Evolutionary conservation across 2,329 filamentous ascomycete genomes (phyloP).

Genomic region (Arthrobotrys conoides): DNA sequence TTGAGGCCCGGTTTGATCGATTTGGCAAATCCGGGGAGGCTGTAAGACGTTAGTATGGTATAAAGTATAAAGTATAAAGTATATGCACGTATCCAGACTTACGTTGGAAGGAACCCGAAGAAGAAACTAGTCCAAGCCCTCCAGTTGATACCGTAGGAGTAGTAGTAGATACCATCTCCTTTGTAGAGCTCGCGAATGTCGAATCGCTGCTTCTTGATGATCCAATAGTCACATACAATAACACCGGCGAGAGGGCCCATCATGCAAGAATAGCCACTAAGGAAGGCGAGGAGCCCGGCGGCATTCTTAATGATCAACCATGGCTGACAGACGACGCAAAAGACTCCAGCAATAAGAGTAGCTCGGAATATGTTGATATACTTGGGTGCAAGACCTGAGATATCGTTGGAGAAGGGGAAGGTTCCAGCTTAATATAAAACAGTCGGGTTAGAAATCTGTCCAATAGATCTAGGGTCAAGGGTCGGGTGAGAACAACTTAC

Average conservation of each 20-base stretch:
- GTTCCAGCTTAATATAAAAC: slow-evolving; percentile 71
- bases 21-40: slow-evolving; percentile 67
- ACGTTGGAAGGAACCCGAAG: slow-evolving; percentile 65
- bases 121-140: slow-evolving; percentile 65
- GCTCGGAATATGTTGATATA: slow-evolving; percentile 72
- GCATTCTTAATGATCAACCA: slow-evolving; percentile 70
- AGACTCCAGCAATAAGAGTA: slow-evolving; percentile 69
- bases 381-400: slow-evolving; percentile 71
- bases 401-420: slow-evolving; percentile 72
- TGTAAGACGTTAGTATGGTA: slow-evolving; percentile 59
- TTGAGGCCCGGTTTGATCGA: slow-evolving; percentile 66
- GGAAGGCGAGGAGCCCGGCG: slow-evolving; percentile 67
- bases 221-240: slow-evolving; percentile 68
- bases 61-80: background rate
- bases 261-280: slow-evolving; percentile 67
- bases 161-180: slow-evolving; percentile 68
- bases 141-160: slow-evolving; percentile 66
- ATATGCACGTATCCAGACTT: slow-evolving; percentile 22
- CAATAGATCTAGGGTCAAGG: background rate
- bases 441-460: slow-evolving; percentile 64
- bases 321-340: slow-evolving; percentile 68
- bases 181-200: slow-evolving; percentile 69
- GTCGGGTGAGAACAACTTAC: slow-evolving; percentile 61
- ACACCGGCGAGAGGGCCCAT: slow-evolving; percentile 68
- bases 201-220: slow-evolving; percentile 67